Evolutionary conservation across 2,329 filamentous ascomycete genomes (phyloP), one percentile per base, ranked within the genome.

Genomic region (Phaeomoniella chlamydospora): DNA sequence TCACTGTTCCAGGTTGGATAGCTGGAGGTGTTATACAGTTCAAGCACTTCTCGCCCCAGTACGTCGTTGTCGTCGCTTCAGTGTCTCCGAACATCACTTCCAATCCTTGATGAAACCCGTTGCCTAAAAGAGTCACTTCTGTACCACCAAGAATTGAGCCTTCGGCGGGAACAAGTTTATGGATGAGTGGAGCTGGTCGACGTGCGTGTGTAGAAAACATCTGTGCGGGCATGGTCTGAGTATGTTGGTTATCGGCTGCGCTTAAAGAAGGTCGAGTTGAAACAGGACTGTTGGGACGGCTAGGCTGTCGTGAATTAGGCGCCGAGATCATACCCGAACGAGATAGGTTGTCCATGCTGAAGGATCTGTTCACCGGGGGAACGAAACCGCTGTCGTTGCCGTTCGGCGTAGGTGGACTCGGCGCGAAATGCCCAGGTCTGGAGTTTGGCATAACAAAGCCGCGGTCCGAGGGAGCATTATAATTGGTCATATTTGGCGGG

Each of bases 71-170:
- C 0, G 79, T 74, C 13, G 75, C 74, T 33, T 70, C 61, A 12
- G 63, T 66, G 41, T 79, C 74, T 14, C 87, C 87, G 54, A 94
- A 94, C 57, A 86, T 80, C 37, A 94, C 82, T 42, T 87, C 81
- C 42, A 92, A 68, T 1, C 75, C 75, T 56, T 80, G 78, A 43
- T 76, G 78, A 53, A 94, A 93, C 11, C 78, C 75, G 43, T 77
- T 81, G 13, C 87, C 86, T 5, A 93, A 65, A 38, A 90, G 72
- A 0, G 83, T 88, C 3, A 94, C 84, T 54, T 94, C 86, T 36
- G 84, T 86, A 30, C 86, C 86, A 40, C 86, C 86, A 22, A 74
- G 74, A 39, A 77, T 82, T 4, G 86, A 82, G 0, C 86, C 86
- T 54, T 92, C 82, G 18, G 70, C 71, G 0, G 87, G 86, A 22